These are phyloP conservation scores for Pyrenophora tritici-repentis DNA, from an alignment of 2,329 filamentous ascomycete species.

Conservation along the genomic window DNA sequence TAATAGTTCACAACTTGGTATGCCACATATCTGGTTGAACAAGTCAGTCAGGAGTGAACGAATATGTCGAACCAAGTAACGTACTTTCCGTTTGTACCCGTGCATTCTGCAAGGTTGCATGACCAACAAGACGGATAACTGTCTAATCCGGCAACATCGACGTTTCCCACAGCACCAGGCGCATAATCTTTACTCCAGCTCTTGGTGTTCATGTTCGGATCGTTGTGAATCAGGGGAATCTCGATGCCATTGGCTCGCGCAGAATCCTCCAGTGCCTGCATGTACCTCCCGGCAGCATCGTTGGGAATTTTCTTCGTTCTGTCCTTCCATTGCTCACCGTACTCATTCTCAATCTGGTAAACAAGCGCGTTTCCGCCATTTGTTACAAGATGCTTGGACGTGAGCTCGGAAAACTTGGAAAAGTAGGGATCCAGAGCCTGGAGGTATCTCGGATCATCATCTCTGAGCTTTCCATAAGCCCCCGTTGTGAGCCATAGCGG, in stretches of 20 bases:
- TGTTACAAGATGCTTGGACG: constrained; percentile 60
- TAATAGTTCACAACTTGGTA: constrained; percentile 58
- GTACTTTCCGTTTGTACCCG: constrained; percentile 60
- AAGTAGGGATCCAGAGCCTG: constrained; percentile 62
- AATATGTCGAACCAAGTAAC: neutral
- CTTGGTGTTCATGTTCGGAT: constrained; percentile 63
- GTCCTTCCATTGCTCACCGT: constrained; percentile 50
- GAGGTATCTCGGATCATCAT: constrained; percentile 60
- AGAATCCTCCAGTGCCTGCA: constrained; percentile 60
- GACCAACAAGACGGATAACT: constrained; percentile 64
- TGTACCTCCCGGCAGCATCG: constrained; percentile 57
- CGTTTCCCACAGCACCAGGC: constrained; percentile 57
- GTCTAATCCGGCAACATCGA: constrained; percentile 60
- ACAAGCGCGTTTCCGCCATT: constrained; percentile 62
- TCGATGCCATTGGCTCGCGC: constrained; percentile 63
- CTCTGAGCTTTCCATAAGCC: constrained; percentile 58
- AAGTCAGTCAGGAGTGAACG: neutral
- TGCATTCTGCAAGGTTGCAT: constrained; percentile 66
- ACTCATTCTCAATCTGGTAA: constrained; percentile 64
- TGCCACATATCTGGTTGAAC: constrained; percentile 52
- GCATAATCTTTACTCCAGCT: constrained; percentile 67
- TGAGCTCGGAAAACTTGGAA: constrained; percentile 55
- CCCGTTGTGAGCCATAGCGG: constrained; percentile 67
- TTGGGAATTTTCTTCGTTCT: constrained; percentile 53
- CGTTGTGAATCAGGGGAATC: constrained; percentile 63